These are phyloP conservation scores for Backusella macrospora DNA, from an alignment of 192 early-diverging fungal species.

Conservation along the genomic window DNA sequence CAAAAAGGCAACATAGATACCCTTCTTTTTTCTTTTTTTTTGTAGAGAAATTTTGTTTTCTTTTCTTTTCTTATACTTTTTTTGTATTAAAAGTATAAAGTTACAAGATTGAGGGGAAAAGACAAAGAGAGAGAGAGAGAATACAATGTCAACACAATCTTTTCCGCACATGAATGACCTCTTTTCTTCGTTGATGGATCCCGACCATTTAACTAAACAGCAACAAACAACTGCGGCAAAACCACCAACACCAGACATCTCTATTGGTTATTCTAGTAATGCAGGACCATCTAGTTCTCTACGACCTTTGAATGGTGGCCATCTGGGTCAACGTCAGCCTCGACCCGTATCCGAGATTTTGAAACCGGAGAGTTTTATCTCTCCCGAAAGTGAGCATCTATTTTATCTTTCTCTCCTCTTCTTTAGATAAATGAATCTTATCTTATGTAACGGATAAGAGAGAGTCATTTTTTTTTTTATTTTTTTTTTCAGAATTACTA, in stretches of 20 bases:
- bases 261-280: conserved; percentile 9
- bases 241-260: conserved; percentile 1
- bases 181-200: conserved; percentile 8
- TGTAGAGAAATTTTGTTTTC: background rate
- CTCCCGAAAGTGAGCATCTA: conserved; percentile 36
- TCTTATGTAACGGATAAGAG: background rate
- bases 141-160: conserved; percentile 12
- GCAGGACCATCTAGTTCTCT: background rate
- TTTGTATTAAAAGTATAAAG: background rate
- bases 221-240: background rate
- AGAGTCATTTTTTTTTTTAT: too few relatives aligned
- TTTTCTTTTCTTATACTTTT: conserved; percentile 8
- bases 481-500: background rate
- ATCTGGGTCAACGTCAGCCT: conserved; percentile 14
- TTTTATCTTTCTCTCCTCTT: background rate
- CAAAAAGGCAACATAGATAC: conserved; percentile 11
- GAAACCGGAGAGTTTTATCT: conserved; percentile 32
- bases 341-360: conserved; percentile 41
- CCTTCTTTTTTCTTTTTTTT: background rate
- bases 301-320: background rate
- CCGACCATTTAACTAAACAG: background rate
- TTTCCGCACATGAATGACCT: conserved; percentile 7
- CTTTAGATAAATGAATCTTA: too few relatives aligned
- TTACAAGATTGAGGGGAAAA: background rate
- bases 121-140: background rate